Percentiles rank a stretch among this genome's conserved stretches.
phyloP scores from a whole-genome alignment of 1,284 basidiomycete genomes.

The Rhodotorula sp. region DNA sequence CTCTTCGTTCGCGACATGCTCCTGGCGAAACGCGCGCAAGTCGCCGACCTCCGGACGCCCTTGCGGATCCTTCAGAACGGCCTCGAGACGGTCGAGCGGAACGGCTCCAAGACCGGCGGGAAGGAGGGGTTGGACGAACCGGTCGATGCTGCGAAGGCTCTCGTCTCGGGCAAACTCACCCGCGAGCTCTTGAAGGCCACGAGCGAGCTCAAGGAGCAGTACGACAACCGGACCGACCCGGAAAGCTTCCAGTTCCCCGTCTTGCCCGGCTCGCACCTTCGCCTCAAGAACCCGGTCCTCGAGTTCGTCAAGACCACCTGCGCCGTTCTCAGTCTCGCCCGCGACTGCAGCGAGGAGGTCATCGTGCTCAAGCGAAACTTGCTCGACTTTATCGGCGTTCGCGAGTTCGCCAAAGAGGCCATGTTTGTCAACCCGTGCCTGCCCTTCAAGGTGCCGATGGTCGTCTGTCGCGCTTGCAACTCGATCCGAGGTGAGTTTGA shows the following conservation, averaged over 20 bases:
- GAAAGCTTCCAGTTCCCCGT: slow-evolving; percentile 74
- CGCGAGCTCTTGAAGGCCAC: slow-evolving; percentile 69
- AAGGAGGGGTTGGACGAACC: slow-evolving; percentile 63
- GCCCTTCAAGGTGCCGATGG: slow-evolving; percentile 77
- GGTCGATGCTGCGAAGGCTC: slow-evolving; percentile 63
- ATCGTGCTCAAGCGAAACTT: slow-evolving; percentile 84
- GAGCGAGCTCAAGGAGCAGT: slow-evolving; percentile 59
- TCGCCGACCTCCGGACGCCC: slow-evolving; percentile 60
- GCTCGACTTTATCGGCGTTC: slow-evolving; percentile 80
- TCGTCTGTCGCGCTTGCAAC: slow-evolving; percentile 89
- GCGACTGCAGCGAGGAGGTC: slow-evolving; percentile 77
- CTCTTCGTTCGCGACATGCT: slow-evolving; percentile 86
- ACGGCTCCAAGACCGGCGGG: slow-evolving; percentile 63
- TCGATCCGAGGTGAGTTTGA: slow-evolving; percentile 57
- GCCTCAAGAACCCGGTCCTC: slow-evolving; percentile 71
- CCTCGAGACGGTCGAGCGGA: slow-evolving; percentile 55
- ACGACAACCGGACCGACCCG: slow-evolving; percentile 59
- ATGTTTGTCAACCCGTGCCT: slow-evolving; percentile 90
- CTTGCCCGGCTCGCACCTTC: slow-evolving; percentile 80
- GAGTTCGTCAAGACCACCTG: slow-evolving; percentile 89
- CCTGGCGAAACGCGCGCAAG: slow-evolving; percentile 64
- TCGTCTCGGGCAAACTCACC: slow-evolving; percentile 77
- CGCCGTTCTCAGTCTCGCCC: slow-evolving; percentile 73
- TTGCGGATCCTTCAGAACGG: slow-evolving; percentile 70
- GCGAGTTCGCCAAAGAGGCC: slow-evolving; percentile 73